Percentiles rank a stretch among this genome's conserved stretches.
These are phyloP conservation scores for Herpotrichia juniperi DNA, from an alignment of 2,329 filamentous ascomycete genomes.

Conservation along the genomic window DNA sequence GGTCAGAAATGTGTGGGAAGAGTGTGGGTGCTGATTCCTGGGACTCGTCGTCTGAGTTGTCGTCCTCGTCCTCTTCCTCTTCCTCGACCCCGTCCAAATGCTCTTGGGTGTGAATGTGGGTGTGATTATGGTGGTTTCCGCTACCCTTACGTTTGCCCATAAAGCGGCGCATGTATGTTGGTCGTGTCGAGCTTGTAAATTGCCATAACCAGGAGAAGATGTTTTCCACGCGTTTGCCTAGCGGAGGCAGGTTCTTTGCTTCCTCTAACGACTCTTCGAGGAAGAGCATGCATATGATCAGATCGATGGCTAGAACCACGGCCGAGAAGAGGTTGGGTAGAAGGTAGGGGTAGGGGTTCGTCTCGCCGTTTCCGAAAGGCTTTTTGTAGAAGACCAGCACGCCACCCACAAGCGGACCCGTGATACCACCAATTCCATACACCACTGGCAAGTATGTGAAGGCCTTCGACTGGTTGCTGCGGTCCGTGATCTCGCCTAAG, in stretches of 20 bases:
- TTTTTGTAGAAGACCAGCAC: slow-evolving; percentile 72
- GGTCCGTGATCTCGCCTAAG: slow-evolving; percentile 91
- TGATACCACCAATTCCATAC: slow-evolving; percentile 94
- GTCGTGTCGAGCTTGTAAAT: slow-evolving; percentile 64
- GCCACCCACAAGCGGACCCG: slow-evolving; percentile 89
- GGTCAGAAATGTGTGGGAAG: slow-evolving; percentile 49
- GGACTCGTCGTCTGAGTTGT: slow-evolving; percentile 34
- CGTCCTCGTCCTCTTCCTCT: slow-evolving; percentile 27
- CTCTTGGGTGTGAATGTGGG: slow-evolving; percentile 22
- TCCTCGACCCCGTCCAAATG: slow-evolving; percentile 44
- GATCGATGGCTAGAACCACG: slow-evolving; percentile 71
- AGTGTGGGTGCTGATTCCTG: slow-evolving; percentile 43
- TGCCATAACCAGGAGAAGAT: slow-evolving; percentile 74
- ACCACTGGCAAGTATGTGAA: slow-evolving; percentile 95
- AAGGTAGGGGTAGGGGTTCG: slow-evolving; percentile 78
- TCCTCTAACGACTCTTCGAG: slow-evolving; percentile 85
- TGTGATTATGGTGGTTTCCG: slow-evolving; percentile 34
- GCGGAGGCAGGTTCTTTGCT: slow-evolving; percentile 64
- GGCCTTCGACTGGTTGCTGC: slow-evolving; percentile 89
- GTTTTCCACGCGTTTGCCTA: slow-evolving; percentile 63
- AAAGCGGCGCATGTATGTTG: slow-evolving; percentile 62
- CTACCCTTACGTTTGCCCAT: slow-evolving; percentile 29
- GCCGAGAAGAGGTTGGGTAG: slow-evolving; percentile 83
- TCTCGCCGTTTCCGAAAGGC: slow-evolving; percentile 58
- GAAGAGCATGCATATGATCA: slow-evolving; percentile 77